Base-by-base conservation (phyloP, 768 basidiomycete genomes). In the Agrocybe pediades region DNA sequence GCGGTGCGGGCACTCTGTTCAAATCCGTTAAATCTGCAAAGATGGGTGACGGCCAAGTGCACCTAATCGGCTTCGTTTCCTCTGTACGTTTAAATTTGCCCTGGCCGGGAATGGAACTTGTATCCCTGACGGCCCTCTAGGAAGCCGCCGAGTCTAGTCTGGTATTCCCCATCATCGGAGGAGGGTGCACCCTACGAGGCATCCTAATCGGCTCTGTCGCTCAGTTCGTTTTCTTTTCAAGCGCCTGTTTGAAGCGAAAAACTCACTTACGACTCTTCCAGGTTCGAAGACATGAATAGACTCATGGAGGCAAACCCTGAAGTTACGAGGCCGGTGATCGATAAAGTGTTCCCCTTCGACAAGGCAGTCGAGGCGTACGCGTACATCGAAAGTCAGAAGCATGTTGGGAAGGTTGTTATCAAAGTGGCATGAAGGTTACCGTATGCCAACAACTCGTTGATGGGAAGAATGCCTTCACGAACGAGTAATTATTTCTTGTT, bases 341-440 rank as follows among this genome's bases (percentile, higher is more conserved):
- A 84, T 71, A 81, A 77, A 66, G 76, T 85, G 0, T 87, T 86
- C 69, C 53, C 72, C 15, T 88, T 85, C 60, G 79, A 81, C 41
- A 64, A 86, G 29, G 71, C 76, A 4, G 65, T 72, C 27, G 71
- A 78, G 40, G 85, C 85, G 0, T 85, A 81, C 63, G 68, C 71
- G 41, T 77, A 85, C 61, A 70, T 84, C 51, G 73, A 77, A 54
- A 77, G 75, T 0, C 82, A 84, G 54, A 73, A 75, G 51, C 83
- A 86, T 62, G 78, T 85, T 19, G 86, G 85, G 11, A 86, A 87
- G 68, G 78, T 85, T 6, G 80, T 82, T 16, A 79, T 85, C 55
- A 75, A 74, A 66, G 76, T 84, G 24, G 51, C 61, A 4, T 53
- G 48, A 50, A 9, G 5, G 33, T 13, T n/a, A n/a, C n/a, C n/a